Evolutionary conservation across 495 filamentous ascomycete genomes (phyloP), one percentile per base, ranked within the genome.

Genomic region (Talaromyces ruber): DNA sequence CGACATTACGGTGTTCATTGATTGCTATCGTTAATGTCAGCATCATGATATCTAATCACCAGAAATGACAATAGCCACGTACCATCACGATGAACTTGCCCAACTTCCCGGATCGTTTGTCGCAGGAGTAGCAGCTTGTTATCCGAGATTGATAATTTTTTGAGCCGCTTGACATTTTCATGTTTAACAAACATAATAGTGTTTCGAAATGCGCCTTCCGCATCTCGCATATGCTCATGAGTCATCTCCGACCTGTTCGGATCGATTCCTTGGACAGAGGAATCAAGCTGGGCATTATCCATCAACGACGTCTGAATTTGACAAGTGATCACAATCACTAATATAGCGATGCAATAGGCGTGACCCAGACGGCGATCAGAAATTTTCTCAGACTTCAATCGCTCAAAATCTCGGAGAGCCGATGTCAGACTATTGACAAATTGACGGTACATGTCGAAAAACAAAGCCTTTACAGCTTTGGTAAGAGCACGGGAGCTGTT

Each of bases 251-350:
- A 32, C 14, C 51, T 5, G 7, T 56, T 53, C 29, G n/a, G 7
- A 5, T 51, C 24, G 28, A 54, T 24, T 50, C 34, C 25, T 21
- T 22, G 5, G 7, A 21, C 24, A 18, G 37, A 14, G n/a, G 43
- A 47, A n/a, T n/a, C n/a, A 2, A 65, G 25, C 22, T 4, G 24
- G 39, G 12, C 28, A 52, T 65, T 62, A 37, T 62, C 63, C 24
- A 28, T 51, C 12, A 62, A 34, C 28, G 63, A 60, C 16, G 43
- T 53, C 53, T 65, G 63, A n/a, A 61, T 37, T 11, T 60, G 60
- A 25, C 37, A 39, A 28, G 54, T 56, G 18, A 62, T 25, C 14
- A 65, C 26, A 0, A 62, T 53, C 6, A 58, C 6, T 6, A 65
- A 34, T 2, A 65, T 58, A n/a, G 59, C 26, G 4, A 65, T 39